These are phyloP conservation scores for Cytospora chrysosperma DNA, from an alignment of 2,329 filamentous ascomycete genomes.

Conservation along the genomic window DNA sequence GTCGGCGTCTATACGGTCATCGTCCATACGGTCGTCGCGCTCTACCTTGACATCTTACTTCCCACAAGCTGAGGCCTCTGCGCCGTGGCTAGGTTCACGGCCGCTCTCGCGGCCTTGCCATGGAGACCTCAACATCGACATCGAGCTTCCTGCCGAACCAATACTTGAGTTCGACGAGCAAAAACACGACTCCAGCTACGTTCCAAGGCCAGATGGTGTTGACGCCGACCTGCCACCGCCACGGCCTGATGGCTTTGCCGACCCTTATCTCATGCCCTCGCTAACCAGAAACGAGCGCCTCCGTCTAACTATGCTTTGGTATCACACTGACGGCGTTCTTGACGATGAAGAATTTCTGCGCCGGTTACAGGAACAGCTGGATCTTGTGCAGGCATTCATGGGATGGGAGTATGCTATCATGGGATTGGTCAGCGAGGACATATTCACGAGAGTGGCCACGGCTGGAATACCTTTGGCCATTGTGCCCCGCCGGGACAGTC, in stretches of 20 bases:
- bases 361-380: slow-evolving; percentile 42
- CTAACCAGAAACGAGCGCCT: slow-evolving; percentile 34
- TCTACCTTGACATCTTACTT: neutral
- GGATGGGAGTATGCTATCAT: slow-evolving; percentile 48
- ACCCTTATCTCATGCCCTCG: slow-evolving; percentile 12
- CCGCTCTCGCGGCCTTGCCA: neutral
- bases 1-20: neutral
- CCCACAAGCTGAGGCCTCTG: neutral
- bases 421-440: slow-evolving; percentile 43
- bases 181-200: neutral
- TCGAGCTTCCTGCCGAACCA: neutral
- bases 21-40: neutral
- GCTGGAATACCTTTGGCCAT: slow-evolving; percentile 41
- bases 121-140: neutral
- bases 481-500: slow-evolving; percentile 44
- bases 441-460: slow-evolving; percentile 43
- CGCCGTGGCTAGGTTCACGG: neutral
- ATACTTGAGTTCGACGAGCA: neutral
- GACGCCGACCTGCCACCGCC: neutral
- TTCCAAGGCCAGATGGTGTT: too few relatives aligned
- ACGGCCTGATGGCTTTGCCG: neutral
- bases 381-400: slow-evolving; percentile 40
- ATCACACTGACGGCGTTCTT: slow-evolving; percentile 41
- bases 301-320: slow-evolving; percentile 40
- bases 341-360: slow-evolving; percentile 41